Conservation (phyloP, 768 basidiomycete species). For the Lentinula detonsa region DNA sequence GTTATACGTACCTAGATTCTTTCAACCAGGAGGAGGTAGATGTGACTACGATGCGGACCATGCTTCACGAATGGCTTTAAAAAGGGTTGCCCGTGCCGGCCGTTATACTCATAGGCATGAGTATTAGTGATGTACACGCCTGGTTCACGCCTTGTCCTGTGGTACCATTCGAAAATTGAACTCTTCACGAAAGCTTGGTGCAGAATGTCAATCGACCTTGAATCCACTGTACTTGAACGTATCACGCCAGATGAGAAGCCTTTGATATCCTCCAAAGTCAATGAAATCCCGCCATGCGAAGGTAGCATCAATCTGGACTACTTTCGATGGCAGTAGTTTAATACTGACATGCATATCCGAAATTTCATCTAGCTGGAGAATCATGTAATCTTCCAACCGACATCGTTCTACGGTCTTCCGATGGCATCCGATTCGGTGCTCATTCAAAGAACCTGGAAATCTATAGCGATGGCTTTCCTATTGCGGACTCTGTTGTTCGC, state of each 20-base stretch:
- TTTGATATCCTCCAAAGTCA: neutral
- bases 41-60: too few relatives aligned
- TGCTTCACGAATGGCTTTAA: too few relatives aligned
- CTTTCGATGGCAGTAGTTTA: neutral
- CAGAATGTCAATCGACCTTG: neutral
- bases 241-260: neutral
- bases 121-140: too few relatives aligned
- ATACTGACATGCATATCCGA: neutral
- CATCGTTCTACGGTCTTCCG: slow-evolving; percentile 5
- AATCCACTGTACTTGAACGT: neutral
- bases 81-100: neutral
- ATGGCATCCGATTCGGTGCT: slow-evolving; percentile 5
- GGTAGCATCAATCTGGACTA: neutral
- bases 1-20: too few relatives aligned
- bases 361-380: neutral
- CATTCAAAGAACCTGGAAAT: neutral
- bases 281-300: neutral
- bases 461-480: slow-evolving; percentile 7
- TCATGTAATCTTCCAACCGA: neutral
- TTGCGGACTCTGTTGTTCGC: neutral
- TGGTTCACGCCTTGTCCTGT: neutral
- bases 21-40: too few relatives aligned
- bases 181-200: neutral
- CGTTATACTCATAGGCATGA: neutral
- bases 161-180: neutral